phyloP scores from a whole-genome alignment of 1,284 basidiomycete genomes.

The Sphaerobolus stellatus region DNA sequence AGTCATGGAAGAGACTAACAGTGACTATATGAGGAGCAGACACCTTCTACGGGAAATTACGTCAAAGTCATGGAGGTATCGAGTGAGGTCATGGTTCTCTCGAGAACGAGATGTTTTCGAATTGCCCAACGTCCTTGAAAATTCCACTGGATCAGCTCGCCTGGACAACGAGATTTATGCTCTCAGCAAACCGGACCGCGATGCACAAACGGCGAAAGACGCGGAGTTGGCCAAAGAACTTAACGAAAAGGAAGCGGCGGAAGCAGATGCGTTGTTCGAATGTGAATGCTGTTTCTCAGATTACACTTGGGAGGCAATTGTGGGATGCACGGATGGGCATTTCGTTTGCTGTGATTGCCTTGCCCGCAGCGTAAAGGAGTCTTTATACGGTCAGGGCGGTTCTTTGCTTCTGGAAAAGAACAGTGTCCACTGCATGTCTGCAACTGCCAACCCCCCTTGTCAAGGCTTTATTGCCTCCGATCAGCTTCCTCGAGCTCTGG shows the following conservation, averaged over 20 bases:
- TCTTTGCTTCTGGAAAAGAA: background rate
- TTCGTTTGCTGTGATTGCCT: conserved; percentile 12
- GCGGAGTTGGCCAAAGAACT: conserved; percentile 1
- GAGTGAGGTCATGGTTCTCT: conserved; percentile 5
- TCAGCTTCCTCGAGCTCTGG: conserved; percentile 2
- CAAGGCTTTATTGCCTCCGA: conserved; percentile 1
- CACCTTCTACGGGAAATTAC: conserved; percentile 3
- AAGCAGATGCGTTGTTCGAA: conserved; percentile 5
- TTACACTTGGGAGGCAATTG: conserved; percentile 10
- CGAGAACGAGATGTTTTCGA: background rate
- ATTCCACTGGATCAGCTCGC: conserved; percentile 1
- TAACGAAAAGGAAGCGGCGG: conserved; percentile 9
- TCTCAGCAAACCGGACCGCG: conserved; percentile 2
- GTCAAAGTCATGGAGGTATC: conserved; percentile 9
- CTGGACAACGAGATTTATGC: conserved; percentile 9
- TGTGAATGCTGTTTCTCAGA: conserved; percentile 15
- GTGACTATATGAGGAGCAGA: conserved; percentile 7
- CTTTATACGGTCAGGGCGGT: conserved; percentile 5
- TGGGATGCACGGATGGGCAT: conserved; percentile 7
- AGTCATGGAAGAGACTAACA: conserved; percentile 9
- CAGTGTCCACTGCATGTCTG: conserved; percentile 11
- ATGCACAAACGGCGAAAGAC: conserved; percentile 5
- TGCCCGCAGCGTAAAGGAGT: conserved; percentile 7
- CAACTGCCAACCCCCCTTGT: conserved; percentile 1
- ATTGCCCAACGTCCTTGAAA: background rate